Evolutionary conservation across 345 rosid species (phyloP).

Genomic region (Mallotus nudiflorus): DNA sequence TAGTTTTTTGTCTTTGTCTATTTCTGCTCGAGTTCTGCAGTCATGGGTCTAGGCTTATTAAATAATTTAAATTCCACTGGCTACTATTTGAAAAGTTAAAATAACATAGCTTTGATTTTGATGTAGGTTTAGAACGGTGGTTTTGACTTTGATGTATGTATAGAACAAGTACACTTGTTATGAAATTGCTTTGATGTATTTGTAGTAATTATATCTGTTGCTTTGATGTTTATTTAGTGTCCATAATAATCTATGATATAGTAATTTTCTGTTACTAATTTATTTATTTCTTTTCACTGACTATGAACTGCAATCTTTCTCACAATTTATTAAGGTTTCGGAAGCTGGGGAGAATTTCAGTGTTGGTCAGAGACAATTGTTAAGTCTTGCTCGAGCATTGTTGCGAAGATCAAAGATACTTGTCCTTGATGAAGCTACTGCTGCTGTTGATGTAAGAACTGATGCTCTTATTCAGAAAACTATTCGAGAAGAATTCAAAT

Average conservation of each 20-base stretch:
- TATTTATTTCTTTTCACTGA: background rate
- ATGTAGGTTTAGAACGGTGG: background rate
- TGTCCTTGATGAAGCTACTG: conserved; percentile 98
- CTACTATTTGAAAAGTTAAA: background rate
- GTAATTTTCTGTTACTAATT: background rate
- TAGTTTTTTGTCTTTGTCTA: background rate
- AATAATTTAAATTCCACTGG: background rate
- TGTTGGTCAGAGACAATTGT: conserved; percentile 93
- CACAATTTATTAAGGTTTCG: conserved; percentile 52
- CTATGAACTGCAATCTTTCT: conserved; percentile 14
- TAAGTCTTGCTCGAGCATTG: conserved; percentile 97
- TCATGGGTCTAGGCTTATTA: background rate
- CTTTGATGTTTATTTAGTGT: background rate
- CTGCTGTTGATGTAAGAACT: conserved; percentile 98
- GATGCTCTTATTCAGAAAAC: conserved; percentile 99
- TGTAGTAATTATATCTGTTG: background rate
- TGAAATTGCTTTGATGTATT: background rate
- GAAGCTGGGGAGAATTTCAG: conserved; percentile 99
- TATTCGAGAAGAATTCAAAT: conserved; percentile 90
- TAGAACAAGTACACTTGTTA: background rate
- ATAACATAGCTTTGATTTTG: background rate
- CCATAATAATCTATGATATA: background rate
- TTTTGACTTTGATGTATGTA: background rate
- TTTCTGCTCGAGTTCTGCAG: background rate
- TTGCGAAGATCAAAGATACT: conserved; percentile 96